Conservation (phyloP, 345 rosid species). For the Brassica cretica region DNA sequence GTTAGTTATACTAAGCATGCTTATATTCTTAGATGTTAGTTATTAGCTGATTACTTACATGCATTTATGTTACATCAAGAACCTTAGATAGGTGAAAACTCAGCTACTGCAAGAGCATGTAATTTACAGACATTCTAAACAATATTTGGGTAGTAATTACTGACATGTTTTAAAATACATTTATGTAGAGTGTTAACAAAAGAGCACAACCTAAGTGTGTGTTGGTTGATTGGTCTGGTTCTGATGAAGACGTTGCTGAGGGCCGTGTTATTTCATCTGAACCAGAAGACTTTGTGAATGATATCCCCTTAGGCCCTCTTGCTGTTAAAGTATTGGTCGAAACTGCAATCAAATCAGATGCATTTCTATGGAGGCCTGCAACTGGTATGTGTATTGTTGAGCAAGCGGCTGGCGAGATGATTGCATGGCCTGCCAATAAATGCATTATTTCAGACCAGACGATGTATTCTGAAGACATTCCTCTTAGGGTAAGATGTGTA, state of each 20-base stretch:
- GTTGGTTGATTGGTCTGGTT: no score
- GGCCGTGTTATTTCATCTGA: no score
- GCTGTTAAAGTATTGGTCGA: no score
- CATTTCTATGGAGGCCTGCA: neutral
- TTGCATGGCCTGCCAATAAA: neutral
- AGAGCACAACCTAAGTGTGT: no score
- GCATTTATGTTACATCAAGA: neutral
- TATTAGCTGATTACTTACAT: neutral
- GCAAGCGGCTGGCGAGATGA: neutral
- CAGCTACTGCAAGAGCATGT: neutral
- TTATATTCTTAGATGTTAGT: neutral
- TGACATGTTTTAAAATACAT: no score
- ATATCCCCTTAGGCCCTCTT: no score
- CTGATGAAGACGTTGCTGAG: no score
- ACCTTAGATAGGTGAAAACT: conserved; percentile 2
- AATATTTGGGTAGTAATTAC: no score
- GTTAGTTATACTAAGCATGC: neutral
- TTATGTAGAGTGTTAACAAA: no score
- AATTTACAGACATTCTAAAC: no score
- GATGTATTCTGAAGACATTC: neutral
- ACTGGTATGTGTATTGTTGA: neutral
- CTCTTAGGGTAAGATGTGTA: neutral
- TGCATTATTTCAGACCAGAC: neutral
- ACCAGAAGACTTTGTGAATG: no score
- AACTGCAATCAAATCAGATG: neutral